Base-by-base conservation (phyloP, 1,284 basidiomycete species). In the Ceratobasidium sp. region DNA sequence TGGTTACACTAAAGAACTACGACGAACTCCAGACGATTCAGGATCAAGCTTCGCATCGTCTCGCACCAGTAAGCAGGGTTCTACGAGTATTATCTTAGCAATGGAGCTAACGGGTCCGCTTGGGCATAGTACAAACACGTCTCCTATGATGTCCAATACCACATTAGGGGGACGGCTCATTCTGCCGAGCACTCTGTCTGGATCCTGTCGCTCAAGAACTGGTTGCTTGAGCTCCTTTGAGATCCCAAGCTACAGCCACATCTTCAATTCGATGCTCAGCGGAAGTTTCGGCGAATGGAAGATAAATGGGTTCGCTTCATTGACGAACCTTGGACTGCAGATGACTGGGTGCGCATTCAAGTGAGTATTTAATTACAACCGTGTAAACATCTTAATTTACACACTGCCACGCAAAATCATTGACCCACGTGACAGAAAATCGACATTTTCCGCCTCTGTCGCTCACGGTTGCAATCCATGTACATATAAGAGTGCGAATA, bases 381-480 rank as follows among this genome's bases (percentile, higher is more conserved):
- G 9, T 23, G 5, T 7, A 54, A 0, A 54, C 1, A 6, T 23
- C 10, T 23, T 3, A 5, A n/a, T n/a, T n/a, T n/a, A 56, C 26
- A 56, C 7, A 7, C 54, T 56, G 54, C 54, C 54, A 56, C 20
- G 20, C 54, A 56, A 56, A 56, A 56, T 56, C 17, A 56, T 56
- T 56, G 54, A 56, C 54, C 54, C 54, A 56, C 54, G 20, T 56
- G 54, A 56, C 20, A n/a, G 26, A n/a, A 56, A 56, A 56, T 56
- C 20, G 20, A 56, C 20, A n/a, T 56, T 56, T 23, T 56, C 54
- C 7, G 54, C 17, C 54, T 56, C 17, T n/a, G 54, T 56, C 7
- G 17, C 20, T 56, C 17, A 56, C 54, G 26, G 26, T n/a, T 9
- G 54, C 20, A n/a, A 56, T 56, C 26, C 26, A 56, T 56, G 54